Base-by-base conservation (phyloP, 495 filamentous ascomycete species). In the Aspergillus hancockii region DNA sequence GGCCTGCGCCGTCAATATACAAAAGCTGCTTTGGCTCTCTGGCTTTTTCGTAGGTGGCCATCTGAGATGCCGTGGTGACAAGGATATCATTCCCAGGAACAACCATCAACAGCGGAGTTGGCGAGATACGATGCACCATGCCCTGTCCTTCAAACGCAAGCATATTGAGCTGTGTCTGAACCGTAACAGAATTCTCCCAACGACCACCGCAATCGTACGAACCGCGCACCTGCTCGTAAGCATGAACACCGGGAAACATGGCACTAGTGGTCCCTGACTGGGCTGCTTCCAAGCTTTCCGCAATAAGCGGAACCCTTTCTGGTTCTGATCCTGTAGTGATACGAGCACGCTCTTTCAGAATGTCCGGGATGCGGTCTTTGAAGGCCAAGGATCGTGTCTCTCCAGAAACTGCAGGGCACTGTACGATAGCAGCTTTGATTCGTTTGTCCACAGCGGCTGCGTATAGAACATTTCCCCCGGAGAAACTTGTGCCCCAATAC, bases 101-200 rank as follows among this genome's bases (percentile, higher is more conserved):
- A 16, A 64, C 63, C 62, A 76, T 70, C n/a, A 73, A 54, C 30
- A 75, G 57, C 3, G 71, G 73, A 22, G 67, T 75, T 7, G 74
- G 74, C 16, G 70, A 63, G 38, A 75, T 71, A 46, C 61, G 71
- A 50, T 73, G 65, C 36, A 75, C 63, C 25, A 58, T 50, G 21
- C 5, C 50, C 31, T 60, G 66, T 14, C 61, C 59, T 41, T 74
- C 62, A 59, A 71, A 67, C 21, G 13, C 60, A 40, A 69, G 65
- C 55, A 71, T 59, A 55, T 60, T 13, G n/a, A 61, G 54, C 49
- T 62, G 64, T 54, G 61, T 69, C 54, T 63, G 58, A 19, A 62
- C 28, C 0, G 65, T 72, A n/a, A 68, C 58, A n/a, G 62, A 64
- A 41, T 73, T 73, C 54, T 67, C 65, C 67, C 67, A 74, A 19